Evolutionary conservation across 2,329 filamentous ascomycete genomes (phyloP).

Genomic region (Pseudocercospora cruenta): DNA sequence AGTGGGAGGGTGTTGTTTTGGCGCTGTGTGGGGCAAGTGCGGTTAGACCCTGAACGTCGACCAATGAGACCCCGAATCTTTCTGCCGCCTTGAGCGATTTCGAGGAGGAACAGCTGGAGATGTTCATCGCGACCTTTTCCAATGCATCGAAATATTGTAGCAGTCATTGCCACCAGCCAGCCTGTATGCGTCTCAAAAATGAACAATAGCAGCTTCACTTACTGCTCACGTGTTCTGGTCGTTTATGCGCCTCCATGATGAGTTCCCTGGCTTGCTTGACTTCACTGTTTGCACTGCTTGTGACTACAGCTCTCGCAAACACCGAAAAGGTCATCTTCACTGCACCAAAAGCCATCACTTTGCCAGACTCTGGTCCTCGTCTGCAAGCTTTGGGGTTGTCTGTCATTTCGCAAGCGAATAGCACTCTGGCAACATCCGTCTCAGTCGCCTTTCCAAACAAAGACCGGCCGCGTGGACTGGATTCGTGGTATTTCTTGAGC

Average conservation of each 20-base stretch:
- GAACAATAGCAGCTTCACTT: constrained; percentile 7
- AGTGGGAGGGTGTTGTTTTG: background rate
- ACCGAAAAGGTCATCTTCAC: constrained; percentile 90
- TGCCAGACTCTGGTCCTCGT: constrained; percentile 60
- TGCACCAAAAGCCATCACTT: constrained; percentile 62
- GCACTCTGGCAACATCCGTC: constrained; percentile 64
- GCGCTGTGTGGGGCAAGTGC: constrained; percentile 5
- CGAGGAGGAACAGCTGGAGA: background rate
- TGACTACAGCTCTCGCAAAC: constrained; percentile 61
- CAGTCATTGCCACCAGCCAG: background rate
- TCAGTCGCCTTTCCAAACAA: constrained; percentile 68
- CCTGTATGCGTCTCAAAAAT: constrained; percentile 4
- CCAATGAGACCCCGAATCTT: background rate
- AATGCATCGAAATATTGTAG: background rate
- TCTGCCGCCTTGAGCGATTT: background rate
- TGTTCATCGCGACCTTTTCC: background rate
- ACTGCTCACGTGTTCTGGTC: background rate
- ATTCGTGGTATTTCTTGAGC: constrained; percentile 80
- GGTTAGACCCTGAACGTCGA: background rate
- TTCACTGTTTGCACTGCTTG: constrained; percentile 33
- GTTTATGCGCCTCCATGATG: constrained; percentile 28
- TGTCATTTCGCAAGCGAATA: constrained; percentile 59
- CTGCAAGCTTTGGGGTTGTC: constrained; percentile 66
- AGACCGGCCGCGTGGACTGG: constrained; percentile 57
- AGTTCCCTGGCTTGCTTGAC: constrained; percentile 27